Conservation (phyloP, 208 protist species). For the Crithidia thermophila region DNA sequence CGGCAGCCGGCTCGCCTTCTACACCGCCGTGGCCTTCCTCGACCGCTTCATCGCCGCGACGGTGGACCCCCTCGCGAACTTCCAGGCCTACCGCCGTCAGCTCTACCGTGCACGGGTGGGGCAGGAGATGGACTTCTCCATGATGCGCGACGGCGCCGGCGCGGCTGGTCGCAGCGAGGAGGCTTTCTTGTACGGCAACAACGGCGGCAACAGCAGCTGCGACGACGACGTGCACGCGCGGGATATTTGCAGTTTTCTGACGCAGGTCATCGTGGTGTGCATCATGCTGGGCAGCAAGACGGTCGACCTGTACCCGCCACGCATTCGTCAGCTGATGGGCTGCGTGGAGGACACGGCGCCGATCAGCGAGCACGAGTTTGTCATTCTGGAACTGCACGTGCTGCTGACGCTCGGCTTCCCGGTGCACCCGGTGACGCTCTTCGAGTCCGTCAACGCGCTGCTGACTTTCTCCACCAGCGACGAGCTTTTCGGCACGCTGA, state of each 20-base stretch:
- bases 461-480: slow-evolving; percentile 51
- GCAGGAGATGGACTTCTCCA: slow-evolving; percentile 29
- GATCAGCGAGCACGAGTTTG: slow-evolving; percentile 52
- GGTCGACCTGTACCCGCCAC: slow-evolving; percentile 68
- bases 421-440: slow-evolving; percentile 45
- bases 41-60: slow-evolving; percentile 64
- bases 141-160: slow-evolving; percentile 6
- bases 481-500: slow-evolving; percentile 27
- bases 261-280: slow-evolving; percentile 73
- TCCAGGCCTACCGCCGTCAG: slow-evolving; percentile 21
- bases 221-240: slow-evolving; percentile 25
- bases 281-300: slow-evolving; percentile 81
- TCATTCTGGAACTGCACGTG: slow-evolving; percentile 54
- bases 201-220: not conserved
- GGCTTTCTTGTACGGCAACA: not conserved
- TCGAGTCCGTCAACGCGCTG: slow-evolving; percentile 54
- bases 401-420: slow-evolving; percentile 39
- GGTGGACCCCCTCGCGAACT: slow-evolving; percentile 39
- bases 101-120: slow-evolving; percentile 12
- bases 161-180: not conserved
- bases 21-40: slow-evolving; percentile 64
- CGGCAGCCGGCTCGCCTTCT: slow-evolving; percentile 62
- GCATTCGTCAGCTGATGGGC: slow-evolving; percentile 55
- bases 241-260: slow-evolving; percentile 61
- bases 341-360: slow-evolving; percentile 47